Base-by-base conservation (phyloP, 805 yeast genomes). In the Isabelozyma gotoi region DNA sequence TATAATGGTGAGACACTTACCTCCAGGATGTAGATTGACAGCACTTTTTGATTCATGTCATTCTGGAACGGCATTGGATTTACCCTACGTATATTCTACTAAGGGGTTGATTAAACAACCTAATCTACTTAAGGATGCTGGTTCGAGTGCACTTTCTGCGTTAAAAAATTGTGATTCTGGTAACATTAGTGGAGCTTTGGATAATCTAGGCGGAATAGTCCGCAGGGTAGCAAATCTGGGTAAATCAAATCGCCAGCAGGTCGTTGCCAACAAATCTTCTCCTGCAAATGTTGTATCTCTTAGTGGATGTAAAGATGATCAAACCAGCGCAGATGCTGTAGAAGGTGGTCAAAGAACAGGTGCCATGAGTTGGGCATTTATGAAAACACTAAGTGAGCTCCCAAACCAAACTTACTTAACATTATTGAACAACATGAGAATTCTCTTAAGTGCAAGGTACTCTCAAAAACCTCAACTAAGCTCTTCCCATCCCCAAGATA, bases 401-500 rank as follows among this genome's bases (percentile, higher is more conserved):
- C 70, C 67, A 7, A 52, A 63, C 47, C 73, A 67, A 50, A 48
- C 62, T 14, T 67, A 65, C 45, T 55, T 67, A 49, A 55, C 67
- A 10, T 56, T 67, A 44, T 58, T 67, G 50, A 65, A 67, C 48
- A 60, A 63, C 41, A 67, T 67, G 71, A 60, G 73, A 46, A 46
- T 55, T 20, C 46, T 65, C 35, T 59, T 67, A 45, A 47, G 48
- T 18, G 48, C 44, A 19, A 67, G 65, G 46, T 67, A 67, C 46
- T 53, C 66, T 16, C 73, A 67, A 48, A 67, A 67, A 47, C 73
- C 73, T 18, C 73, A 67, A 52, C 58, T 67, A 52, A 65, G 71
- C 54, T 45, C 61, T 42, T 60, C 66, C 8, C 73, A 67, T 47
- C 73, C 73, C 1, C 65, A 60, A 42, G 73, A 67, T 47, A 60